phyloP scores from a whole-genome alignment of 345 rosid genomes.

The Murraya paniculata region DNA sequence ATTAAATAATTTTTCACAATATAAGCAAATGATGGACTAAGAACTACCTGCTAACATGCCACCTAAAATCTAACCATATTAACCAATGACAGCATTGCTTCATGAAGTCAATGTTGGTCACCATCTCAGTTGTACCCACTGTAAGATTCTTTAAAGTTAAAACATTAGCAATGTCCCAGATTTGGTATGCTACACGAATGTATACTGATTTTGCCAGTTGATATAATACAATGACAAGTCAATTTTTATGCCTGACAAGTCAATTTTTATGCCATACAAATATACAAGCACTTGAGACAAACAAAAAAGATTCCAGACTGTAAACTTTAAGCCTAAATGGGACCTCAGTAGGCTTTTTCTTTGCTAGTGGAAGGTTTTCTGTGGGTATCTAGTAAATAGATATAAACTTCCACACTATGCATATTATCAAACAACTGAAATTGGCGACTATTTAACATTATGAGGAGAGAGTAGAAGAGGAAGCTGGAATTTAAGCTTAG shows the following conservation, averaged over 20 bases:
- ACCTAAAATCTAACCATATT: background rate
- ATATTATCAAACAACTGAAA: background rate
- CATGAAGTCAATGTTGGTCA: background rate
- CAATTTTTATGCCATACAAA: background rate
- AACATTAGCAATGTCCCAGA: background rate
- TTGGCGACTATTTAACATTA: background rate
- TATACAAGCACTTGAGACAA: background rate
- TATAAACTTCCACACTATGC: background rate
- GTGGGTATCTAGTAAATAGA: background rate
- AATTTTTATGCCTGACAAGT: background rate
- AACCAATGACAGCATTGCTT: background rate
- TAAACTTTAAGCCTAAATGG: background rate
- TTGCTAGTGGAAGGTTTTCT: background rate
- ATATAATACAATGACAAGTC: background rate
- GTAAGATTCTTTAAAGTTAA: background rate
- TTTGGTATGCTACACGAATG: background rate
- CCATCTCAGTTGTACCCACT: background rate
- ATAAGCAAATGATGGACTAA: background rate
- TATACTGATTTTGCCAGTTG: background rate
- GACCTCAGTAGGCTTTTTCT: background rate
- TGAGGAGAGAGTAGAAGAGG: background rate
- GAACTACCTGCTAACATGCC: background rate
- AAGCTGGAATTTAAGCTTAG: background rate
- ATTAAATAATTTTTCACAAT: background rate
- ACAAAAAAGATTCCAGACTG: background rate